These are phyloP conservation scores for Cucumis sativus DNA, from an alignment of 306 rosid genomes.

Conservation along the genomic window DNA sequence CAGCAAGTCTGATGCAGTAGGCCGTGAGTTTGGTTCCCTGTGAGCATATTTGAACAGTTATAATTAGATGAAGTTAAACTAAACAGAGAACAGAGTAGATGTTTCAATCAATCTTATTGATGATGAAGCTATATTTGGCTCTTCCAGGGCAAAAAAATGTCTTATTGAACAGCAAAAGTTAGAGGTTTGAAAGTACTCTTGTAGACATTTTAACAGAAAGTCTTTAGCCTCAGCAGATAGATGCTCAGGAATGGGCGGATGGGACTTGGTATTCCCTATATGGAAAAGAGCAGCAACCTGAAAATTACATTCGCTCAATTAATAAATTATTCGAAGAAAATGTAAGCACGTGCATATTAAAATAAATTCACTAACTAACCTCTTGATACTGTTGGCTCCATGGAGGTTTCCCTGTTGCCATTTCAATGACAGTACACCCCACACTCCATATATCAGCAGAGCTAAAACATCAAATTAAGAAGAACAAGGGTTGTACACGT, in stretches of 20 bases:
- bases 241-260: conserved; percentile 92
- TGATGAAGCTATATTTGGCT: background rate
- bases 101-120: background rate
- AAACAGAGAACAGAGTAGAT: background rate
- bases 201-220: conserved; percentile 75
- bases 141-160: background rate
- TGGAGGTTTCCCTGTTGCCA: conserved; percentile 98
- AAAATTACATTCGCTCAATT: conserved; percentile 17
- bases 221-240: conserved; percentile 78
- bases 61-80: background rate
- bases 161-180: background rate
- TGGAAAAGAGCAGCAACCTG: conserved; percentile 88
- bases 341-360: background rate
- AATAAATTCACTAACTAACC: conserved; percentile 31
- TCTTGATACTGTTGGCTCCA: conserved; percentile 97
- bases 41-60: conserved; percentile 21
- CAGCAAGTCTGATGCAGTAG: conserved; percentile 63
- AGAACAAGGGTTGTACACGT: background rate
- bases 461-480: conserved; percentile 21
- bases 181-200: conserved; percentile 36
- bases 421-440: conserved; percentile 93
- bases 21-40: conserved; percentile 86
- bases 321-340: conserved; percentile 1
- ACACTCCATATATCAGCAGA: conserved; percentile 99
- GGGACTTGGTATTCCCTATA: conserved; percentile 84